Conservation (phyloP, 1,284 basidiomycete species). For the Irpex rosettiformis region DNA sequence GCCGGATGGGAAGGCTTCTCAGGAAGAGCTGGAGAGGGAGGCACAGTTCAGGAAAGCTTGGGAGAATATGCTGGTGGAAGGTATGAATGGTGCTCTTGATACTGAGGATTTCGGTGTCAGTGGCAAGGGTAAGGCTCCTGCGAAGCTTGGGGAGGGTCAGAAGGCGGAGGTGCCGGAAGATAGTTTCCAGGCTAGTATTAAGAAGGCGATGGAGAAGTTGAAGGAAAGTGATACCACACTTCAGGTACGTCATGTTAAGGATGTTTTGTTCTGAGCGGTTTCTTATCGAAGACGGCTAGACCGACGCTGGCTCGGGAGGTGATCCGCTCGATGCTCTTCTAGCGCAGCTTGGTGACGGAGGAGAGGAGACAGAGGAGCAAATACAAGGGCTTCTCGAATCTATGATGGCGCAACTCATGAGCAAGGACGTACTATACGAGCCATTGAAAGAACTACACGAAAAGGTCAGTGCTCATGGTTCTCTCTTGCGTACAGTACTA, state of each 20-base stretch:
- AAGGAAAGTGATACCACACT: conserved; percentile 67
- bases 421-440: conserved; percentile 90
- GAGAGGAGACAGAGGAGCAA: conserved; percentile 53
- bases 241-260: conserved; percentile 29
- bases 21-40: conserved; percentile 38
- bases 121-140: conserved; percentile 30
- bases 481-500: not conserved
- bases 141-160: conserved; percentile 16
- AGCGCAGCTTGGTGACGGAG: conserved; percentile 38
- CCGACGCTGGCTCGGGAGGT: conserved; percentile 29
- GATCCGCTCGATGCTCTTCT: conserved; percentile 50
- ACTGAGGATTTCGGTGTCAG: conserved; percentile 25
- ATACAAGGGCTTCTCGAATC: conserved; percentile 79
- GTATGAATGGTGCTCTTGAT: conserved; percentile 49
- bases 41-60: conserved; percentile 61
- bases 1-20: conserved; percentile 24
- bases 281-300: conserved; percentile 26
- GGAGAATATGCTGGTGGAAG: conserved; percentile 75
- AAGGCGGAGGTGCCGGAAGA: conserved; percentile 26
- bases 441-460: conserved; percentile 86
- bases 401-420: conserved; percentile 95
- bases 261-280: conserved; percentile 10
- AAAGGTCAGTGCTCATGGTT: conserved; percentile 50
- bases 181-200: conserved; percentile 76
- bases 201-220: conserved; percentile 78